These are phyloP conservation scores for Sindora glabra DNA, from an alignment of 306 rosid species.

Conservation along the genomic window DNA sequence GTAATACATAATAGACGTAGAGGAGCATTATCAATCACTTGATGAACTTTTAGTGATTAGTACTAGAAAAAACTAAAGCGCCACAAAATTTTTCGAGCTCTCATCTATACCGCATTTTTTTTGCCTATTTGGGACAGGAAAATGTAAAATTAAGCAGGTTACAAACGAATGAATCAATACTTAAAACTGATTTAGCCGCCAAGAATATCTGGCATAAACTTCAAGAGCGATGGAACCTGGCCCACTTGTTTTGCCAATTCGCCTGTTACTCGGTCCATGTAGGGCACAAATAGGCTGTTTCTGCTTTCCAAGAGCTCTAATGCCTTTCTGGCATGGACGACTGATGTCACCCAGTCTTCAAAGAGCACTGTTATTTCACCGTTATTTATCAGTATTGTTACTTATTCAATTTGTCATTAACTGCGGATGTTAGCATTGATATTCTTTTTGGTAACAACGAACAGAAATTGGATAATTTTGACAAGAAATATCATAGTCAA, in stretches of 20 bases:
- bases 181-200: conserved; percentile 39
- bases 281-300: conserved; percentile 66
- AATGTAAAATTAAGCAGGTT: background rate
- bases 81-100: no score
- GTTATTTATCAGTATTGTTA: conserved; percentile 9
- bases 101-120: background rate
- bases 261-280: conserved; percentile 77
- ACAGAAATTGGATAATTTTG: background rate
- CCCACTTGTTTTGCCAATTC: conserved; percentile 53
- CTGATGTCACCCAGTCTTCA: conserved; percentile 75
- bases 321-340: conserved; percentile 60
- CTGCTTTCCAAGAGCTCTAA: conserved; percentile 78
- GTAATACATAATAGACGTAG: background rate
- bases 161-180: background rate
- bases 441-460: background rate
- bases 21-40: background rate
- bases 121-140: background rate
- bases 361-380: conserved; percentile 47
- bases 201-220: conserved; percentile 50
- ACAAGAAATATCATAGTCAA: background rate
- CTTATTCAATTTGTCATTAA: background rate
- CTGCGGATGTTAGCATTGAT: background rate
- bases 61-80: no score
- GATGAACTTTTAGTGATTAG: no score
- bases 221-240: conserved; percentile 38